phyloP scores from a whole-genome alignment of 495 filamentous ascomycete genomes.

The Penicillium egyptiacum region DNA sequence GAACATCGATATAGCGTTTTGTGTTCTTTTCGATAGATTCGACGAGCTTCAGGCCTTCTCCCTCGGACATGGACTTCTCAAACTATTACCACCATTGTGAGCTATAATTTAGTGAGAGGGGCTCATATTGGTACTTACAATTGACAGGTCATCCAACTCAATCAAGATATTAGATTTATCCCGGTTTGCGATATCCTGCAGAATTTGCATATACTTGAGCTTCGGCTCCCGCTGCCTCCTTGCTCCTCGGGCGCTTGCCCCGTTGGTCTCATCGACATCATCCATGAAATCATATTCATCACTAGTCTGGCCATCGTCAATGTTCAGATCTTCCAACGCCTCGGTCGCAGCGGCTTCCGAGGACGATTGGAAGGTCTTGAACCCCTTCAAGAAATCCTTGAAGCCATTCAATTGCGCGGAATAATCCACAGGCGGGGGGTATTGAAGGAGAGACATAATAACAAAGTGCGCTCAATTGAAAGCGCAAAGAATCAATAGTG shows the following conservation, averaged over 20 bases:
- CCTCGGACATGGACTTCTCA: conserved; percentile 66
- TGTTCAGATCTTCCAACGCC: conserved; percentile 78
- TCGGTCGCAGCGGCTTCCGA: conserved; percentile 66
- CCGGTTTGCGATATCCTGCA: conserved; percentile 85
- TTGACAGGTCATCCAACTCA: conserved; percentile 82
- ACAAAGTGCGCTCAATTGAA: conserved; percentile 21
- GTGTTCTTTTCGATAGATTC: conserved; percentile 85
- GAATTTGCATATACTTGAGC: conserved; percentile 85
- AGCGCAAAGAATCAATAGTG: conserved; percentile 29
- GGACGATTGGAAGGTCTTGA: conserved; percentile 77
- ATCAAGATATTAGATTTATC: conserved; percentile 71
- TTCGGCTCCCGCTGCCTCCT: conserved; percentile 55
- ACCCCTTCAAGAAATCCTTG: conserved; percentile 80
- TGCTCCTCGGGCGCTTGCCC: conserved; percentile 42
- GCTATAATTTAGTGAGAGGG: not conserved
- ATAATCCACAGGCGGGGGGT: conserved; percentile 78
- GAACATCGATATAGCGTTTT: conserved; percentile 90
- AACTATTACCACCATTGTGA: conserved; percentile 53
- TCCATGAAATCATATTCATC: conserved; percentile 97
- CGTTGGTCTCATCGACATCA: conserved; percentile 63
- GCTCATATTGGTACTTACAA: conserved; percentile 49
- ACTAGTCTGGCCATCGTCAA: conserved; percentile 84
- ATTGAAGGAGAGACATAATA: conserved; percentile 76
- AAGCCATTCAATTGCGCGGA: conserved; percentile 81
- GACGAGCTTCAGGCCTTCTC: conserved; percentile 66